Evolutionary conservation across 805 yeast genomes (phyloP), one percentile per base, ranked within the genome.

Genomic region (Sugiyamaella floridensis): DNA sequence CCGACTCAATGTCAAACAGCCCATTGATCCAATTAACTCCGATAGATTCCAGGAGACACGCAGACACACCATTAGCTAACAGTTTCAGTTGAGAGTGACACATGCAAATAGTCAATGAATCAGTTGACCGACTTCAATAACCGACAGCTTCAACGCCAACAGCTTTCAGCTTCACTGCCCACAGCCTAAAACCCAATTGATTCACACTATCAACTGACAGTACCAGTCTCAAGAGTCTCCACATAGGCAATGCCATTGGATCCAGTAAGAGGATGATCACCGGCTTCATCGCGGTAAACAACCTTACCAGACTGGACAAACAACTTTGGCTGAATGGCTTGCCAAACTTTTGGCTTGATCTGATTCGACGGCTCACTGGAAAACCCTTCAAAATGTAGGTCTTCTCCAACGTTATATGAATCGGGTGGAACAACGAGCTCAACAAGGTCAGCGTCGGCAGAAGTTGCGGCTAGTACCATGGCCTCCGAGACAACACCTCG

Each of bases 391-490:
- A 79, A 80, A 14, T 54, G 55, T 42, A 80, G 59, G 8, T 56
- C 50, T 0, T 71, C 72, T 0, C 85, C 85, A 9, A 73, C 45
- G 0, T 51, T 43, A 2, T 72, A 62, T 7, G 54, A 54, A 1
- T 0, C 7, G 2, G 85, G 82, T 0, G 83, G 80, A 2, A 49
- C 52, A 0, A 81, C 75, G 5, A 79, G 64, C 45, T 76, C 81
- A 3, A 80, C 81, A 22, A 56, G 56, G 1, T 57, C 12, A n/a
- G n/a, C 5, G 19, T 19, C 40, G n/a, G 2, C 22, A 26, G 43
- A 43, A 12, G 70, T 78, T 1, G 86, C 82, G n/a, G 87, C 86
- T 18, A 83, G 61, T 1, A 83, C 60, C 88, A 83, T 83, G 0
- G 85, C 86, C 57, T 81, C 79, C 1, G 86, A 81, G 42, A 61